Percentiles rank a stretch among this genome's conserved stretches.
Evolutionary conservation across 2,329 filamentous ascomycete genomes (phyloP).

Genomic region (Thielaviopsis euricoi): DNA sequence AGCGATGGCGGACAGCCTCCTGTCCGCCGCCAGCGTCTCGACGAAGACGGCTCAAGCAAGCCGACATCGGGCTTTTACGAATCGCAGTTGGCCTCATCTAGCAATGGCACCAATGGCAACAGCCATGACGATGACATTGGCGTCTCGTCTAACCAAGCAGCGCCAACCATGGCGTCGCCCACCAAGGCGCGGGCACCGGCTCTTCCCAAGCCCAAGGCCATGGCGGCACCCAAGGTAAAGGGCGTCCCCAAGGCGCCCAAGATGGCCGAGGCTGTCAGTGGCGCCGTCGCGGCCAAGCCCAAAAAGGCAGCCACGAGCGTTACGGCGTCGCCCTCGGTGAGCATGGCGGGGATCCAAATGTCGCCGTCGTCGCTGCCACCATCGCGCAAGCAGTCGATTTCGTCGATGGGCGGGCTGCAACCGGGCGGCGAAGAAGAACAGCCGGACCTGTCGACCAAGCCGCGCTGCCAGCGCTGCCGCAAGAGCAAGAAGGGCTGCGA

Average conservation of each 20-base stretch:
- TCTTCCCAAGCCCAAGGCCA: slow-evolving; percentile 19
- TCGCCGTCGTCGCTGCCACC: slow-evolving; percentile 52
- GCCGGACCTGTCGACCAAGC: slow-evolving; percentile 85
- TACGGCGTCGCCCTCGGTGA: slow-evolving; percentile 21
- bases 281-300: slow-evolving; percentile 15
- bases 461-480: slow-evolving; percentile 90
- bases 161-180: slow-evolving; percentile 3
- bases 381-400: slow-evolving; percentile 59
- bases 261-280: slow-evolving; percentile 27
- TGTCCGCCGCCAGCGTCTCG: slow-evolving; percentile 40
- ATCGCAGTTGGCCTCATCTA: not conserved
- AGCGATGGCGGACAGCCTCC: slow-evolving; percentile 46
- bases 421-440: slow-evolving; percentile 67
- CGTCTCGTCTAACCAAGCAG: not conserved
- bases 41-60: slow-evolving; percentile 24
- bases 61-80: slow-evolving; percentile 19
- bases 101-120: not conserved
- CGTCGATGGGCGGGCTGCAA: slow-evolving; percentile 33
- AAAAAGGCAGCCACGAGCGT: slow-evolving; percentile 28
- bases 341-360: slow-evolving; percentile 23
- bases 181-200: slow-evolving; percentile 5
- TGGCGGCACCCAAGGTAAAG: slow-evolving; percentile 20
- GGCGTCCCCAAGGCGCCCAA: slow-evolving; percentile 30
- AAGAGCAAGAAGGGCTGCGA: slow-evolving; percentile 99
- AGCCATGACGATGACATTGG: slow-evolving; percentile 5